Percentiles rank a stretch among this genome's conserved stretches.
Conservation (phyloP, 805 yeast species). For the Torulaspora gathmanii region DNA sequence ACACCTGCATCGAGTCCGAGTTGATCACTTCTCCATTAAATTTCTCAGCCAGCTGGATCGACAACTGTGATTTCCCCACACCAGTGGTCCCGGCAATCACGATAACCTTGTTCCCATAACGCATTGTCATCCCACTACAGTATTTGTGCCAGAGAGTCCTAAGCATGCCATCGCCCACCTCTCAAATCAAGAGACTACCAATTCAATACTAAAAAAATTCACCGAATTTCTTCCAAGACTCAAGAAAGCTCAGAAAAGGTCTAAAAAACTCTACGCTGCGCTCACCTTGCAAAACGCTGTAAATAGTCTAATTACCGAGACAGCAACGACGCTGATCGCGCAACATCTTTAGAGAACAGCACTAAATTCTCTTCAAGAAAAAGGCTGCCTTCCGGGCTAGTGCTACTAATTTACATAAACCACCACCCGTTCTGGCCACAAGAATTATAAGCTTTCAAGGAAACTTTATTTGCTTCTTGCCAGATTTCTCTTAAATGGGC, state of each 20-base stretch:
- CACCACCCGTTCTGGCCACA: background rate
- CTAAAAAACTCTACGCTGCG: too few relatives aligned
- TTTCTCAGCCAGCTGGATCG: slow-evolving; percentile 61
- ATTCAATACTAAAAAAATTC: too few relatives aligned
- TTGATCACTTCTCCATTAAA: slow-evolving; percentile 86
- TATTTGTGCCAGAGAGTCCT: slow-evolving; percentile 3
- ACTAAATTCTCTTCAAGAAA: too few relatives aligned
- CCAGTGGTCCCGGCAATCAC: slow-evolving; percentile 92
- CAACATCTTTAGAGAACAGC: too few relatives aligned
- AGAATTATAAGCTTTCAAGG: too few relatives aligned
- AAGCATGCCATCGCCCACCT: slow-evolving; percentile 7
- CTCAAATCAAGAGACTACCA: background rate
- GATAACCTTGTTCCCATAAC: slow-evolving; percentile 40
- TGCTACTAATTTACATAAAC: background rate
- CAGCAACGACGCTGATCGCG: too few relatives aligned
- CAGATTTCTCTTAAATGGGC: slow-evolving; percentile 1
- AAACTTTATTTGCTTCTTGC: background rate
- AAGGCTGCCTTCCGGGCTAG: too few relatives aligned
- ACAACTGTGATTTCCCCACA: slow-evolving; percentile 84
- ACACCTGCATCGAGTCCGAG: slow-evolving; percentile 97
- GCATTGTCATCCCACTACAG: background rate
- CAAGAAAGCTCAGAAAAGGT: too few relatives aligned
- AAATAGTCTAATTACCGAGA: too few relatives aligned
- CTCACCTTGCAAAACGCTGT: too few relatives aligned
- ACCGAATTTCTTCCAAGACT: too few relatives aligned